Evolutionary conservation across 2,329 filamentous ascomycete species (phyloP).

Genomic region (Epichloe coenophiala): DNA sequence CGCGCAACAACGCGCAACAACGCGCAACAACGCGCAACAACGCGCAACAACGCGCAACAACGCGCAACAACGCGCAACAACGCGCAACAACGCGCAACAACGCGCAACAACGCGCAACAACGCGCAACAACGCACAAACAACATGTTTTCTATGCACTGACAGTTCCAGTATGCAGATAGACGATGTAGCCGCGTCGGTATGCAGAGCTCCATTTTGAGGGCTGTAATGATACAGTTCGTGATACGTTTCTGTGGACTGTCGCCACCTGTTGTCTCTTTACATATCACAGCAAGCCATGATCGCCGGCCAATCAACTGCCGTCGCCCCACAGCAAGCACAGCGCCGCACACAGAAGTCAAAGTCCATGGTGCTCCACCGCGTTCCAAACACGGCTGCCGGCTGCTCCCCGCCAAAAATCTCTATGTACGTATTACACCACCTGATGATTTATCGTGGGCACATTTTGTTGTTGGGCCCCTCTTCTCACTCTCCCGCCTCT

Average conservation of each 20-base stretch:
- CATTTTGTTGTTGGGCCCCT: constrained; percentile 15
- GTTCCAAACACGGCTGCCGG: constrained; percentile 3
- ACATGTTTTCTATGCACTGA: background rate
- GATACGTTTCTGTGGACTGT: no score
- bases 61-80: constrained; percentile 4
- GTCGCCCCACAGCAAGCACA: no score
- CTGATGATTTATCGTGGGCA: constrained; percentile 10
- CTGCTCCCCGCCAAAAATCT: constrained; percentile 20
- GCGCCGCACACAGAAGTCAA: no score
- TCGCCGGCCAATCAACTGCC: background rate
- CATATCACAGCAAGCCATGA: no score
- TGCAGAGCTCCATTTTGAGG: no score
- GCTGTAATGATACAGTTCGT: no score
- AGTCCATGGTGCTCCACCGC: background rate
- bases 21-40: constrained; percentile 1
- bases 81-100: no score
- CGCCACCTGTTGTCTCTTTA: no score
- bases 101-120: constrained; percentile 4
- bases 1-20: background rate
- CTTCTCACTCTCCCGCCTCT: constrained; percentile 8
- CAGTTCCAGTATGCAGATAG: no score
- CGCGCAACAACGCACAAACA: background rate
- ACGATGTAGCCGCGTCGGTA: no score
- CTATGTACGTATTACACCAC: constrained; percentile 1
- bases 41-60: no score